Base-by-base conservation (phyloP, 208 protist genomes). In the Baffinella frigidus region DNA sequence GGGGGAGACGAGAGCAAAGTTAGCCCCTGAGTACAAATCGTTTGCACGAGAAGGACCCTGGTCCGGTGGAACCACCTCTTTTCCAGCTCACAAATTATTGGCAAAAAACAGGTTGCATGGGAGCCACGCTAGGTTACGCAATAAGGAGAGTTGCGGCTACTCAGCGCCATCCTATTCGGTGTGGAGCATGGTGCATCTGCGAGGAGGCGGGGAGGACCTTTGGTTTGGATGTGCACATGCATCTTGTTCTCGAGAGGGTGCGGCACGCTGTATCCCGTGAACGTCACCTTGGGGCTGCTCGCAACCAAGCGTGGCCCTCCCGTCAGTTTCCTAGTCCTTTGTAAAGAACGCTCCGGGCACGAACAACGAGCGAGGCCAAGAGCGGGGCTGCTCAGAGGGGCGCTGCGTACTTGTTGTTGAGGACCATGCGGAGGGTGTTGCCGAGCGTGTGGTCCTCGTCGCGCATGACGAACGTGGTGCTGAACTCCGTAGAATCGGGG, bases 401-500 rank as follows among this genome's bases (percentile, higher is more conserved):
- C 17, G 56, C 24, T 5, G 36, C 71, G 11, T 30, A 80, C 71
- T 90, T 90, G 27, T 51, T 64, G 62, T 71, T 77, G 56, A 90
- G 51, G 4, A 68, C 3, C 14, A 44, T 74, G 14, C 83, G 73
- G 51, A 90, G 38, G 20, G 45, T 38, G 56, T 90, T 90, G 17
- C 83, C 83, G 0, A 90, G 83, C 27, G 83, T 90, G 83, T 90
- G 83, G 43, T 90, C 83, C 48, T 90, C 83, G n/a, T 90, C 41
- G 14, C 43, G 36, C 45, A 90, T 67, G 45, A 90, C 83, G 30
- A 90, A 90, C 5, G 83, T 90, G 11, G 56, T 74, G 83, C 56
- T 90, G 33, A 67, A 68, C 27, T 56, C 50, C 39, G 77, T 87
- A 14, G 71, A 80, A 43, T 80, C 71, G 20, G 71, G 24, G 43